Conservation (phyloP, 2,329 filamentous ascomycete species). For the Fusarium illudens region DNA sequence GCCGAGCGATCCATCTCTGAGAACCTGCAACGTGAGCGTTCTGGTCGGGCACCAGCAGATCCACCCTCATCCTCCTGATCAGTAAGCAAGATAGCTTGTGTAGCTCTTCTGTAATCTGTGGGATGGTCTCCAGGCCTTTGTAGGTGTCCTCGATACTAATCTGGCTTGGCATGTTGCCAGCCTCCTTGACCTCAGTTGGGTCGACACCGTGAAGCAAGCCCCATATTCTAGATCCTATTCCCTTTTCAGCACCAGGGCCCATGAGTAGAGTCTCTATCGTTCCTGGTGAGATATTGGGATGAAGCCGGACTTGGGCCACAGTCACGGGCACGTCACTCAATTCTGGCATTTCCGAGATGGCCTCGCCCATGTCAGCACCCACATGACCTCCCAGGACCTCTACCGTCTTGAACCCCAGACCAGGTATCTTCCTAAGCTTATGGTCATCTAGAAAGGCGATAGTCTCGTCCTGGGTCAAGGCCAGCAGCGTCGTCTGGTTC, state of each 20-base stretch:
- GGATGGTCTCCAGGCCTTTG: conserved; percentile 69
- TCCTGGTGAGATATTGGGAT: conserved; percentile 69
- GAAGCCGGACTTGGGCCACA: conserved; percentile 70
- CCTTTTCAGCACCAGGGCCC: conserved; percentile 74
- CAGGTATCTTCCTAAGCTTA: conserved; percentile 82
- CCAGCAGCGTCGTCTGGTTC: conserved; percentile 84
- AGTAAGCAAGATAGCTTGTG: conserved; percentile 74
- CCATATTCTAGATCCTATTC: conserved; percentile 79
- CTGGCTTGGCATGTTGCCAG: conserved; percentile 78
- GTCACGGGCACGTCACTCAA: conserved; percentile 60
- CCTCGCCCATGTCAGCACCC: conserved; percentile 44
- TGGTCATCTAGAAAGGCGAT: conserved; percentile 77
- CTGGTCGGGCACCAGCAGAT: conserved; percentile 69
- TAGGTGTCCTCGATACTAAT: conserved; percentile 98
- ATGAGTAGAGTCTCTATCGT: conserved; percentile 74
- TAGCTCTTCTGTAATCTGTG: conserved; percentile 74
- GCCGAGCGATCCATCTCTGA: conserved; percentile 77
- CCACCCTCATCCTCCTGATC: conserved; percentile 78
- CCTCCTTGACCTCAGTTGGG: conserved; percentile 74
- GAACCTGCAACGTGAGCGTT: conserved; percentile 44
- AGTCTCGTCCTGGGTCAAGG: conserved; percentile 66
- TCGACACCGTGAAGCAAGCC: conserved; percentile 83
- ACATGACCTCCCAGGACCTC: conserved; percentile 64
- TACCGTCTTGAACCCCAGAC: conserved; percentile 77
- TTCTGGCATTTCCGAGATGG: conserved; percentile 44